Evolutionary conservation across 345 rosid species (phyloP).

Genomic region (Hibiscus mutabilis): DNA sequence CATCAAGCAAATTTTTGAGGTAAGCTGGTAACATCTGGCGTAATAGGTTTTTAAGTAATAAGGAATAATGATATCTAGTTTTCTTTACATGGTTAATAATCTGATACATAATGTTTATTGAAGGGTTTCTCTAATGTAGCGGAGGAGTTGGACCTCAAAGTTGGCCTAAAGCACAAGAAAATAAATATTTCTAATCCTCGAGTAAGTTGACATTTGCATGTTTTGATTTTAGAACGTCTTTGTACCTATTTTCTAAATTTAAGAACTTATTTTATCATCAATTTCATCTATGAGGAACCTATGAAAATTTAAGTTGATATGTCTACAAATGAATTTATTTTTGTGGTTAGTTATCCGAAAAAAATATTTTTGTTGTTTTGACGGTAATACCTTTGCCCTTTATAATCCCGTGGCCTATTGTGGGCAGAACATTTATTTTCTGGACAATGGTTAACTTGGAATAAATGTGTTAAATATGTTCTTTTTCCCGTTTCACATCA

Average conservation of each 20-base stretch:
- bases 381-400: not conserved
- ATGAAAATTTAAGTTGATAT: not conserved
- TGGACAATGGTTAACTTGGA: not conserved
- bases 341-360: not conserved
- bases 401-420: not conserved
- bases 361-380: not conserved
- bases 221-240: not conserved
- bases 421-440: not conserved
- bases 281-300: not conserved
- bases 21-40: conserved; percentile 24
- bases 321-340: not conserved
- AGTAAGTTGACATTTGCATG: conserved; percentile 46
- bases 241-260: not conserved
- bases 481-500: not conserved
- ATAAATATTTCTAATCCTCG: conserved; percentile 91
- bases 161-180: conserved; percentile 92
- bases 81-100: conserved; percentile 13
- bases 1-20: conserved; percentile 86
- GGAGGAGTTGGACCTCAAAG: conserved; percentile 63
- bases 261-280: not conserved
- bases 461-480: not conserved
- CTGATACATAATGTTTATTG: conserved; percentile 19
- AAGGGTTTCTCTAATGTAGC: conserved; percentile 85
- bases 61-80: conserved; percentile 2
- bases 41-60: conserved; percentile 2